These are phyloP conservation scores for Heritiera littoralis DNA, from an alignment of 345 rosid genomes.

Conservation along the genomic window DNA sequence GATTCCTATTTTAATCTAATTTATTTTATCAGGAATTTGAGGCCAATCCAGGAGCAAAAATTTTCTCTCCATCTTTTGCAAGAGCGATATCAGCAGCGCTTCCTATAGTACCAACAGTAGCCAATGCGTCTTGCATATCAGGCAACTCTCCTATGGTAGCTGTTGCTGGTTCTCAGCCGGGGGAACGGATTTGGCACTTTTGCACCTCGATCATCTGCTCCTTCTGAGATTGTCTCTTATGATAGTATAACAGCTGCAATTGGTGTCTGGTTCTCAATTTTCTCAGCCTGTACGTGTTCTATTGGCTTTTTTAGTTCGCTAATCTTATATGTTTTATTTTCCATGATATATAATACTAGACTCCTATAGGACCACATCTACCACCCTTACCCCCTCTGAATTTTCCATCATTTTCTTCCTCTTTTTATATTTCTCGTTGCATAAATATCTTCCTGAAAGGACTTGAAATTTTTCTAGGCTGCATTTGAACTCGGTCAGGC, in stretches of 20 bases:
- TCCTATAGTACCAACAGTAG: conserved; percentile 46
- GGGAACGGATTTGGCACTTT: conserved; percentile 49
- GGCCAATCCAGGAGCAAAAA: conserved; percentile 83
- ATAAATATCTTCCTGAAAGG: neutral
- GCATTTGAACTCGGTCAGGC: neutral
- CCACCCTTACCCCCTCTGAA: neutral
- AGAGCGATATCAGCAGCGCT: conserved; percentile 45
- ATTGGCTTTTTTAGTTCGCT: conserved; percentile 8
- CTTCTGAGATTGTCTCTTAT: conserved; percentile 61
- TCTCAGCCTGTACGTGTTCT: conserved; percentile 61
- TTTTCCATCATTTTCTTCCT: neutral
- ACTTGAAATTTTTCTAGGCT: neutral
- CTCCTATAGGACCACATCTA: neutral
- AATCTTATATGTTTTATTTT: neutral
- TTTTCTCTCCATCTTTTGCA: conserved; percentile 68
- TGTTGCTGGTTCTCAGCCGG: conserved; percentile 55
- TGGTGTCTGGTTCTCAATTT: conserved; percentile 47
- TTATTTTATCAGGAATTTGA: conserved; percentile 62
- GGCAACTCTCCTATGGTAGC: conserved; percentile 51
- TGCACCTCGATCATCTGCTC: conserved; percentile 46
- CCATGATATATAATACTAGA: neutral
- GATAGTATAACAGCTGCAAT: conserved; percentile 48
- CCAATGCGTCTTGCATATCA: conserved; percentile 54
- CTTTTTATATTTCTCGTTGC: neutral
- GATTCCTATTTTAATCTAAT: neutral